Evolutionary conservation across 169 alveolate species (phyloP), one percentile per base, ranked within the genome.

Genomic region (Besnoitia besnoiti): DNA sequence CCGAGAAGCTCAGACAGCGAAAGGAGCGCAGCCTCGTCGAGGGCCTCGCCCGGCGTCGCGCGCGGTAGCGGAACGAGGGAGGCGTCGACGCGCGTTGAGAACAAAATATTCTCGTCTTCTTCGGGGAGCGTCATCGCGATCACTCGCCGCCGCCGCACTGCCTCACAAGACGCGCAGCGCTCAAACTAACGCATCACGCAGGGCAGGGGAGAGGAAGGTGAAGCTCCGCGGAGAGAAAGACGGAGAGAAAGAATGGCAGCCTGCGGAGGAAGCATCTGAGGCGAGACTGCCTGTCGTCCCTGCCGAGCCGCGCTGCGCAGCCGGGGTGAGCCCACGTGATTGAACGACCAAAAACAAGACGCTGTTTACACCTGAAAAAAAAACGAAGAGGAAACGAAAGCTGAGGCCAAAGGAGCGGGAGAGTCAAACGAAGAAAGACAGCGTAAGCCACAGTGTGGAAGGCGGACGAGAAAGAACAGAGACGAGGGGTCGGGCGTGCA

Each of bases 101-200:
- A 73, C 44, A 73, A n/a, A 37, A 73, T n/a, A n/a, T 73, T 73
- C n/a, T 73, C 82, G 46, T 73, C 82, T n/a, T 73, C 82, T 2
- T 73, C 82, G 24, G 82, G 82, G 24, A 73, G 82, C 82, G 46
- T 35, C 82, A 73, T 73, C 46, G 67, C 67, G 67, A 5, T n/a
- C 24, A 21, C 67, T 0, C 67, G 67, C 7, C 3, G 12, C 67
- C 67, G 67, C 12, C 67, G 24, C 67, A 19, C n/a, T n/a, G n/a
- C 67, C 67, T 55, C 30, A 16, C 67, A 55, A 3, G 30, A 21
- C 67, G 27, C 30, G 33, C 30, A 55, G 24, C 33, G 67, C 24
- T n/a, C 67, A 3, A 21, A 55, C n/a, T 21, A n/a, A 21, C 12
- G 12, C 67, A 5, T 55, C 67, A 55, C 12, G 27, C 67, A 3